phyloP scores from a whole-genome alignment of 2,329 filamentous ascomycete genomes.

The Hysterium pulicare region DNA sequence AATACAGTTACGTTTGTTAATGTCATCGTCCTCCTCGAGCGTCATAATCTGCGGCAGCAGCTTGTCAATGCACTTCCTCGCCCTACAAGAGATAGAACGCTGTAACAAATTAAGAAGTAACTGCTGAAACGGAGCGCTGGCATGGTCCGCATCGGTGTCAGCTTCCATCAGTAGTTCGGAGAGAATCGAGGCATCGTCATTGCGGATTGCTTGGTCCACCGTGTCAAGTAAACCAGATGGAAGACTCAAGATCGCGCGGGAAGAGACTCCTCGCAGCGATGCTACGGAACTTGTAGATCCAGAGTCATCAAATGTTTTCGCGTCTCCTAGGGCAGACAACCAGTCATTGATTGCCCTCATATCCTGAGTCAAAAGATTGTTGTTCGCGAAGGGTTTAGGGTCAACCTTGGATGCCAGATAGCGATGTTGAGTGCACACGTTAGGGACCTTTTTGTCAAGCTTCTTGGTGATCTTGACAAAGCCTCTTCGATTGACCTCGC shows the following conservation, averaged over 20 bases:
- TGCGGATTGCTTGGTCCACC: constrained; percentile 68
- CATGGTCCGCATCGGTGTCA: constrained; percentile 48
- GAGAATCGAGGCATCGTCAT: constrained; percentile 61
- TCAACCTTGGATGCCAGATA: constrained; percentile 92
- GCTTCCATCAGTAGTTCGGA: constrained; percentile 56
- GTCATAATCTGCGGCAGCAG: constrained; percentile 67
- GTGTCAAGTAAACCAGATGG: constrained; percentile 65
- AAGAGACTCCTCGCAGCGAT: constrained; percentile 73
- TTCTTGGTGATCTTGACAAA: constrained; percentile 99
- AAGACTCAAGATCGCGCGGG: constrained; percentile 71
- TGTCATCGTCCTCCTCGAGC: constrained; percentile 83
- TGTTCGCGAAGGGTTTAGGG: constrained; percentile 81
- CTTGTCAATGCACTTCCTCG: constrained; percentile 66
- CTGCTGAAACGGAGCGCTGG: constrained; percentile 56
- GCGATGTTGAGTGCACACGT: constrained; percentile 71
- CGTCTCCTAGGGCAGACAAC: constrained; percentile 77
- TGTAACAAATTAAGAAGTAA: constrained; percentile 79
- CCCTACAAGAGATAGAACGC: constrained; percentile 67
- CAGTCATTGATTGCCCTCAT: constrained; percentile 80
- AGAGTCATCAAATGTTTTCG: constrained; percentile 71
- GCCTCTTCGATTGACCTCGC: constrained; percentile 89
- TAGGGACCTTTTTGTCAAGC: constrained; percentile 87
- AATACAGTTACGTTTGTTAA: constrained; percentile 90
- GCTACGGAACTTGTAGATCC: constrained; percentile 65
- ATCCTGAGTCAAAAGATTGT: constrained; percentile 54